Conservation (phyloP, 345 rosid species). For the Microcos paniculata region DNA sequence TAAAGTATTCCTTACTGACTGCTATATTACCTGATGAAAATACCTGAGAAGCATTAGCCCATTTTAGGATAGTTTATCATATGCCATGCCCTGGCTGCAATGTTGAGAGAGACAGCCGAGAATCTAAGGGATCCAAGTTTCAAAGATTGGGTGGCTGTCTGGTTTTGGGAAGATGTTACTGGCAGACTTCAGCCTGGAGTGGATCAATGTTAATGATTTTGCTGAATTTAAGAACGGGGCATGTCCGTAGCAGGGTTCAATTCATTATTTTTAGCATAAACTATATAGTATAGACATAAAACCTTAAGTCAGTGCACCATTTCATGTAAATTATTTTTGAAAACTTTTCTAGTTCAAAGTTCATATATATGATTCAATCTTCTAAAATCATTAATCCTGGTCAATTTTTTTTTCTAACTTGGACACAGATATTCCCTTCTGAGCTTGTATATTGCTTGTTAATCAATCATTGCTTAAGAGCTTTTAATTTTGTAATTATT, state of each 20-base stretch:
- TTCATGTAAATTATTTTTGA: too few relatives aligned
- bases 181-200: not conserved
- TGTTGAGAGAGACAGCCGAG: not conserved
- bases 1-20: conserved; percentile 83
- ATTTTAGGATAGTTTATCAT: not conserved
- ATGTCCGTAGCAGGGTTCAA: not conserved
- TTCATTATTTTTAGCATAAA: not conserved
- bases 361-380: not conserved
- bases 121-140: not conserved
- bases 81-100: not conserved
- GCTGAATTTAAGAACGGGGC: not conserved
- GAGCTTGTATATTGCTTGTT: too few relatives aligned
- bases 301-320: not conserved
- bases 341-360: not conserved
- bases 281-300: too few relatives aligned
- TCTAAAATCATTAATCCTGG: too few relatives aligned
- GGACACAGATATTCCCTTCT: too few relatives aligned
- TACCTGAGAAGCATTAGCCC: conserved; percentile 20
- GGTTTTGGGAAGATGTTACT: not conserved
- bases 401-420: too few relatives aligned
- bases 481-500: too few relatives aligned
- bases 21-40: conserved; percentile 45
- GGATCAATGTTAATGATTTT: not conserved
- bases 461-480: not conserved
- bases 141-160: not conserved